Base-by-base conservation (phyloP, 192 early-diverging fungal genomes). In the Mortierella alpina region DNA sequence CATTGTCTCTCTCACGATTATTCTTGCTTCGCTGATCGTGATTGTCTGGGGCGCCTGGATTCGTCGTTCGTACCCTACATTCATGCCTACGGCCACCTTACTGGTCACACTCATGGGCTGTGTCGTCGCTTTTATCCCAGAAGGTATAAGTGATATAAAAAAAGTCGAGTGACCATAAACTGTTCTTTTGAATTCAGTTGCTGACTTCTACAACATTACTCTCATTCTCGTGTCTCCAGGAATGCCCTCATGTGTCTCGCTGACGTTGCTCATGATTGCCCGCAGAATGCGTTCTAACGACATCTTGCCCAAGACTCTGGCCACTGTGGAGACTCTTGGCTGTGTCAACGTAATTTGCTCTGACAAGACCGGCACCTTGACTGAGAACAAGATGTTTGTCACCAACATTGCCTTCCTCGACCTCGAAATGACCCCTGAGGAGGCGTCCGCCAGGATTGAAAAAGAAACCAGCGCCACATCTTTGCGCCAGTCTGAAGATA, bases 351-450 rank as follows among this genome's bases (percentile, higher is more conserved):
- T 77, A 17, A 77, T 83, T 63, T 83, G 74, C 58, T 95, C 92
- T 52, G 95, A 98, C 78, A 98, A 98, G 85, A 96, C 96, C n/a
- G 96, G 95, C 0, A 98, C 95, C 10, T 82, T 98, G 48, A 98
- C 96, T 13, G 86, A 89, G 65, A 89, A 91, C 85, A 84, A 88
- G 55, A 95, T 98, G 94, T 73, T 72, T 40, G 90, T 92, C 13
- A 76, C 75, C 47, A 67, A 79, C 58, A 73, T 82, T 18, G 82
- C 77, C 40, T 83, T 92, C 48, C 61, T 68, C 57, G 66, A 88
- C 70, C 61, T 84, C 20, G 63, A 81, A 39, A 68, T 70, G 23
- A 80, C 77, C 44, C 77, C 77, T 13, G 63, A 74, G 12, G 71
- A 68, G 10, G 82, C 61, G 6, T 79, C 79, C 1, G n/a, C 82